A percentile compares a stretch with the other conserved stretches of the same genome.
Evolutionary conservation across 2,329 filamentous ascomycete genomes (phyloP).

Genomic region (Phoma sp.): DNA sequence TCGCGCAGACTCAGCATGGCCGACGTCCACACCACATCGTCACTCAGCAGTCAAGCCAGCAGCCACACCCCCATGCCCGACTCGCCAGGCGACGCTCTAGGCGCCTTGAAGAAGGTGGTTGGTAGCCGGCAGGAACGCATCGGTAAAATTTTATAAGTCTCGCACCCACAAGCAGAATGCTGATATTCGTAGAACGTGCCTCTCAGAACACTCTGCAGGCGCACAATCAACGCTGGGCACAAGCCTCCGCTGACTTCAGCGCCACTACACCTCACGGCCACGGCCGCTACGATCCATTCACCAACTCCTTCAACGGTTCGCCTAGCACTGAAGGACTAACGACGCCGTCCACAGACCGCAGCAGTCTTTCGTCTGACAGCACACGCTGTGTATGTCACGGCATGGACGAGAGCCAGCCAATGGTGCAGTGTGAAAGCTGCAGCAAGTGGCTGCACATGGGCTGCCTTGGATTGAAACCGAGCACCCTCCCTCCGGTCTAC

Average conservation of each 20-base stretch:
- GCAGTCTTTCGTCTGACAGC: slow-evolving; percentile 56
- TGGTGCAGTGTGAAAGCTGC: slow-evolving; percentile 70
- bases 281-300: slow-evolving; percentile 43
- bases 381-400: slow-evolving; percentile 66
- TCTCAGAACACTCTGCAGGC: slow-evolving; percentile 49
- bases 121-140: slow-evolving; percentile 45
- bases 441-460: slow-evolving; percentile 67
- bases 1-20: slow-evolving; percentile 43
- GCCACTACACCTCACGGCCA: slow-evolving; percentile 25
- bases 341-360: slow-evolving; percentile 61
- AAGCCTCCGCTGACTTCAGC: slow-evolving; percentile 50
- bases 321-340: slow-evolving; percentile 57
- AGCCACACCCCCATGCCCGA: slow-evolving; percentile 38
- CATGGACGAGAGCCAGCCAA: slow-evolving; percentile 60
- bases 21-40: slow-evolving; percentile 35
- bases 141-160: slow-evolving; percentile 31
- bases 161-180: not conserved
- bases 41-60: slow-evolving; percentile 28
- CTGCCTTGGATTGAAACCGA: slow-evolving; percentile 62
- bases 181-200: slow-evolving; percentile 31
- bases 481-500: slow-evolving; percentile 52
- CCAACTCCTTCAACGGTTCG: slow-evolving; percentile 46
- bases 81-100: slow-evolving; percentile 48
- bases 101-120: slow-evolving; percentile 50
- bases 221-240: slow-evolving; percentile 55